Evolutionary conservation across 148 eudicot genomes (phyloP), one percentile per base, ranked within the genome.

Genomic region (Cornus kousa): DNA sequence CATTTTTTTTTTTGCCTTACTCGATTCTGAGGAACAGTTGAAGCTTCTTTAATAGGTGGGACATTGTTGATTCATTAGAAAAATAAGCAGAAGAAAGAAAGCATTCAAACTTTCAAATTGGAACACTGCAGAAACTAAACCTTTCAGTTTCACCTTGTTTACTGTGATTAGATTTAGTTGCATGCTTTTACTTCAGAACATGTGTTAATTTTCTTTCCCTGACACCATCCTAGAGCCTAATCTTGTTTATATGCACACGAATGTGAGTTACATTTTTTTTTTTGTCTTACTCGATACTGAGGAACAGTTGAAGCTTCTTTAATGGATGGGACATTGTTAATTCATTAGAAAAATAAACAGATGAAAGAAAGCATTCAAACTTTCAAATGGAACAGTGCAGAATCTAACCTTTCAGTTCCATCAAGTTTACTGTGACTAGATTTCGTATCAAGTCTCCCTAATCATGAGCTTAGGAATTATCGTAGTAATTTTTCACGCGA

Each of bases 381-480:
- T 35, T 35, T 35, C 37, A 35, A 35, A 35, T 35, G 37, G 37
- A 35, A 35, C 37, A 35, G 4, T 35, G 37, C 62, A 57, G 66
- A 17, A 62, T 20, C 22, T 13, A 62, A 62, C 23, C 66, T 62
- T 62, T 62, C 66, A 62, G 66, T 64, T 62, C 24, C 55, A 24
- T 59, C 67, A 33, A 67, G 77, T 71, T 16, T 48, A 72, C 2
- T 28, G 76, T 28, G 24, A 16, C 12, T 24, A 53, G 65, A 73
- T 35, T 35, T 35, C 37, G 37, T 35, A 35, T 31, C 9, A 77
- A 43, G 70, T n/a, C 68, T 19, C 50, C 50, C 72, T 60, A 76
- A 83, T 83, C 86, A 83, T 77, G 71, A 79, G 55, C 80, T 50
- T 76, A 59, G 78, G 69, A 71, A 67, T 46, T 17, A 76, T 31